Evolutionary conservation across 768 basidiomycete genomes (phyloP).

Genomic region (Lentinula aciculospora): DNA sequence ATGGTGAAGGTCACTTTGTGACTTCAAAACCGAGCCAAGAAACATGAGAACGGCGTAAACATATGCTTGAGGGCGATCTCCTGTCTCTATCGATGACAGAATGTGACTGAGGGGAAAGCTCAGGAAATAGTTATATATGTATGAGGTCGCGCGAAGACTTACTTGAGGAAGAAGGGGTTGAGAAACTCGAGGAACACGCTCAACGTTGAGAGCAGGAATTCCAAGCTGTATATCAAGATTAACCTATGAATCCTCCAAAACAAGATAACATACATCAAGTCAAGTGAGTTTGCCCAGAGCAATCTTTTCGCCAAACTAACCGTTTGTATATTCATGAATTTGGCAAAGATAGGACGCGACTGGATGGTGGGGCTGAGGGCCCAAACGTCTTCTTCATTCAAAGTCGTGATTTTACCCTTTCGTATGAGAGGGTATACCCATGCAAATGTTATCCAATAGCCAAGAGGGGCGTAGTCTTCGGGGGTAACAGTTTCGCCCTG

Average conservation of each 20-base stretch:
- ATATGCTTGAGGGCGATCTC: constrained; percentile 56
- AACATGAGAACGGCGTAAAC: constrained; percentile 78
- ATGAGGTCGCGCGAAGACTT: constrained; percentile 14
- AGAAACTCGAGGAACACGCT: constrained; percentile 76
- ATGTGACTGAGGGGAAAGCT: constrained; percentile 33
- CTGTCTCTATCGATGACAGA: constrained; percentile 32
- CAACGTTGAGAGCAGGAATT: constrained; percentile 60
- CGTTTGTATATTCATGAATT: constrained; percentile 34
- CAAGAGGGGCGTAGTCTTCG: constrained; percentile 72
- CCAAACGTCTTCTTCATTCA: constrained; percentile 73
- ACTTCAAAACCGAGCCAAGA: constrained; percentile 52
- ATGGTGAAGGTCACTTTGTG: constrained; percentile 50
- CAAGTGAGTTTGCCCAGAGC: constrained; percentile 40
- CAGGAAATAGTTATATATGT: constrained; percentile 8
- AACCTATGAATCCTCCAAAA: neutral
- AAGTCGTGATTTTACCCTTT: constrained; percentile 46
- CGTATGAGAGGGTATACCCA: constrained; percentile 68
- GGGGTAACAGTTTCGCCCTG: constrained; percentile 56
- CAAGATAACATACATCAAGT: constrained; percentile 31
- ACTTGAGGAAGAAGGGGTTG: constrained; percentile 83
- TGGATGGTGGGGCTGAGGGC: constrained; percentile 61
- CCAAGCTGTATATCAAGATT: constrained; percentile 35
- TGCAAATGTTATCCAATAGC: constrained; percentile 64
- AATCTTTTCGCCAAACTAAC: constrained; percentile 36
- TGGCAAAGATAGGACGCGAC: constrained; percentile 58